Conservation (phyloP, 352 stramenopile genomes). For the Peronospora farinosa region DNA sequence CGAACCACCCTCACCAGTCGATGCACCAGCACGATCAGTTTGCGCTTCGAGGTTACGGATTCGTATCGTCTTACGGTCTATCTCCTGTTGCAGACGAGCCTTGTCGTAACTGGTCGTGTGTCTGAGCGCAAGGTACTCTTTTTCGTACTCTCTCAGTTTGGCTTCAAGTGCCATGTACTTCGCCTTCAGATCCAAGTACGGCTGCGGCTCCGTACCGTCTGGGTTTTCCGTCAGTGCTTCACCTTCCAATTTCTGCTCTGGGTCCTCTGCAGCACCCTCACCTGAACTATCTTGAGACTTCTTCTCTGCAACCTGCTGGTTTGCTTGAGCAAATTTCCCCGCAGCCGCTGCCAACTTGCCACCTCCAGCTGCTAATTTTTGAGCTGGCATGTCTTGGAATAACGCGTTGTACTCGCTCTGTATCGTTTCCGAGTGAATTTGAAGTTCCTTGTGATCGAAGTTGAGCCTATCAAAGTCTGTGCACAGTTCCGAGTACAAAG, state of each 20-base stretch:
- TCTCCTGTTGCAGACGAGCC: constrained; percentile 50
- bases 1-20: constrained; percentile 25
- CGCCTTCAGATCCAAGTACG: constrained; percentile 35
- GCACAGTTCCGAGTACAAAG: constrained; percentile 45
- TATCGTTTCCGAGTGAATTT: constrained; percentile 72
- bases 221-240: constrained; percentile 11
- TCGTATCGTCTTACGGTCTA: constrained; percentile 55
- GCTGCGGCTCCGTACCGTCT: constrained; percentile 28
- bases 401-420: constrained; percentile 64
- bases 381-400: constrained; percentile 46
- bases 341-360: constrained; percentile 37
- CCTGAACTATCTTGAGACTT: constrained; percentile 12
- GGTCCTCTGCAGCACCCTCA: constrained; percentile 16
- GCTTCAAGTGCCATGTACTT: constrained; percentile 52
- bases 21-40: constrained; percentile 33
- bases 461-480: constrained; percentile 70
- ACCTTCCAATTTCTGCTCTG: constrained; percentile 19
- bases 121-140: constrained; percentile 57
- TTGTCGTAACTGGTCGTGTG: constrained; percentile 53
- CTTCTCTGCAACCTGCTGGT: constrained; percentile 19
- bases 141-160: constrained; percentile 64
- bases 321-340: constrained; percentile 29
- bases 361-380: constrained; percentile 24
- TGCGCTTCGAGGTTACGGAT: constrained; percentile 63
- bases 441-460: constrained; percentile 78